phyloP scores from a whole-genome alignment of 2,329 filamentous ascomycete genomes.

The Berkeleyomyces rouxiae region DNA sequence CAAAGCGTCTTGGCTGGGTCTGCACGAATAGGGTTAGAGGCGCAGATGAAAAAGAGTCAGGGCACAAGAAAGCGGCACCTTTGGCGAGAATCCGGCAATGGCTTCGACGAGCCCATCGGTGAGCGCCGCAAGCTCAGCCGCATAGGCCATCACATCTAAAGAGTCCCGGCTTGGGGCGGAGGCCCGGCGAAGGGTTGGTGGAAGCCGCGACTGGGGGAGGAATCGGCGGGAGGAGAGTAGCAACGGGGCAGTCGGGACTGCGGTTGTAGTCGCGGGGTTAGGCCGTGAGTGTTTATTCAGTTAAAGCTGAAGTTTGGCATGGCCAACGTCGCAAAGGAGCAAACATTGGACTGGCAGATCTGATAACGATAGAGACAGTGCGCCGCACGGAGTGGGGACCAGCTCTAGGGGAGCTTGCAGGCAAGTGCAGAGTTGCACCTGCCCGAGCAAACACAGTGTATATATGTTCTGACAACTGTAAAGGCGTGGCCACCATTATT shows the following conservation, averaged over 20 bases:
- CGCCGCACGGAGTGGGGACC: background rate
- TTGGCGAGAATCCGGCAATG: slow-evolving; percentile 37
- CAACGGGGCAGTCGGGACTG: background rate
- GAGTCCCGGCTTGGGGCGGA: background rate
- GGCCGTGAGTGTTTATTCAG: background rate
- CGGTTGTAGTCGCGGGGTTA: too few species aligned
- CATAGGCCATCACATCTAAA: slow-evolving; percentile 46
- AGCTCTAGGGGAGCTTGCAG: background rate
- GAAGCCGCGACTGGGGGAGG: background rate
- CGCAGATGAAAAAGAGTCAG: slow-evolving; percentile 3
- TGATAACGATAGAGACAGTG: background rate
- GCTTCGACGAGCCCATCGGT: slow-evolving; percentile 54
- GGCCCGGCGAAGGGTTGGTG: background rate
- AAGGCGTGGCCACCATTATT: background rate
- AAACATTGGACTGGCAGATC: background rate
- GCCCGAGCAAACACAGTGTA: background rate
- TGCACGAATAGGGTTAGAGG: background rate
- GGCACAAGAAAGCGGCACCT: slow-evolving; percentile 28
- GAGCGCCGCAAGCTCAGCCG: slow-evolving; percentile 45
- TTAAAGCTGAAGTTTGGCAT: background rate
- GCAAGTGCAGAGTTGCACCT: background rate
- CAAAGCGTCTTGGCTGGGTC: slow-evolving; percentile 21
- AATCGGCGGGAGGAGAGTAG: background rate
- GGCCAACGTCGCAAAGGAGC: too few species aligned
- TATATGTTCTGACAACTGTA: background rate